Conservation (phyloP, 2,329 filamentous ascomycete species). For the Lachnellula suecica region DNA sequence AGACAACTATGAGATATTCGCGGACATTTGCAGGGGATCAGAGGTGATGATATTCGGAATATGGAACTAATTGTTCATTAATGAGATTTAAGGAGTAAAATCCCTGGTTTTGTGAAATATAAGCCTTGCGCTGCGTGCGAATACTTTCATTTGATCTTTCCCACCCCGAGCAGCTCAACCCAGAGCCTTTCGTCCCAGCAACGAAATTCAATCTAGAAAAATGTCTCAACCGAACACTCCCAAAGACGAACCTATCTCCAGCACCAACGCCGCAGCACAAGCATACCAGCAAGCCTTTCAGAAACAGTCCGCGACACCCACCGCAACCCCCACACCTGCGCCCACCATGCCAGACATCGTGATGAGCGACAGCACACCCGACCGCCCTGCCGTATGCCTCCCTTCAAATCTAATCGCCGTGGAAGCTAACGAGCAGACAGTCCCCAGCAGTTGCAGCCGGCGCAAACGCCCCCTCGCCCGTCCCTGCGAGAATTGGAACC, state of each 20-base stretch:
- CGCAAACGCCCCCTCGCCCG: conserved; percentile 26
- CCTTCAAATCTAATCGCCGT: not conserved
- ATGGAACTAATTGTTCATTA: no score
- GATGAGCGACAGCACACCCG: conserved; percentile 28
- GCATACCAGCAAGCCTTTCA: conserved; percentile 29
- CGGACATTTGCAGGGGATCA: not conserved
- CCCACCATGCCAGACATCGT: conserved; percentile 21
- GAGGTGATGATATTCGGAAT: no score
- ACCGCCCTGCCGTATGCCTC: conserved; percentile 23
- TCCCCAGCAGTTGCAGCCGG: conserved; percentile 24
- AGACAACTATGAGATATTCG: not conserved
- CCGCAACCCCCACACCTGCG: conserved; percentile 11
- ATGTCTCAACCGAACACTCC: conserved; percentile 22
- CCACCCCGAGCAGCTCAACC: no score
- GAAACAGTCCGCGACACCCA: conserved; percentile 20
- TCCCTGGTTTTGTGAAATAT: no score
- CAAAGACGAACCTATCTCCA: conserved; percentile 11
- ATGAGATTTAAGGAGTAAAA: no score
- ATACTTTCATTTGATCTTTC: no score
- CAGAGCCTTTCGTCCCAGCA: not conserved
- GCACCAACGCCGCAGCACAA: conserved; percentile 26
- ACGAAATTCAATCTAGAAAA: conserved; percentile 1
- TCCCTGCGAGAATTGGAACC: conserved; percentile 45
- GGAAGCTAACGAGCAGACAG: conserved; percentile 14
- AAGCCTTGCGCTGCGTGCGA: no score